Percentiles rank a stretch among this genome's conserved stretches.
These are phyloP conservation scores for Fusarium heterosporum DNA, from an alignment of 2,329 filamentous ascomycete genomes.

Conservation along the genomic window DNA sequence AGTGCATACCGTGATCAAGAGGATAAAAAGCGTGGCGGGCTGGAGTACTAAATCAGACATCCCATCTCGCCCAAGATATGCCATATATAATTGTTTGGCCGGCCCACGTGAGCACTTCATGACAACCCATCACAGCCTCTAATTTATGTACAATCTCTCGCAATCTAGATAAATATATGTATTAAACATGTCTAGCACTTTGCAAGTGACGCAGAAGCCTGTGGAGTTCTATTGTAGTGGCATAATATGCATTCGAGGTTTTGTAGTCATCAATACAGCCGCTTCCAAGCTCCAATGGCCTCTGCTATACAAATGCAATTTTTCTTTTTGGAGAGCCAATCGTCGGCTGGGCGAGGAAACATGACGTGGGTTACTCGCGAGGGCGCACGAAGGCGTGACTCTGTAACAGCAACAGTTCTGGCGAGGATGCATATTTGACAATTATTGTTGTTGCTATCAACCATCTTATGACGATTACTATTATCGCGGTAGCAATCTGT, in stretches of 20 bases:
- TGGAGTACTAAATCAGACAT: constrained; percentile 10
- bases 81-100: constrained; percentile 22
- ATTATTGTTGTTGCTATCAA: not conserved
- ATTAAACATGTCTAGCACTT: not conserved
- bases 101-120: constrained; percentile 21
- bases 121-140: not conserved
- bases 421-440: not conserved
- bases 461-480: rapidly evolving
- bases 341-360: constrained; percentile 7
- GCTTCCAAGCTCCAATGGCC: not conserved
- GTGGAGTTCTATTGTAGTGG: constrained; percentile 3
- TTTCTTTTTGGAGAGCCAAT: not conserved
- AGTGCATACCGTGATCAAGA: constrained; percentile 5
- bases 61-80: constrained; percentile 7
- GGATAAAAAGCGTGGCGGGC: constrained; percentile 3
- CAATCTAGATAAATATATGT: not conserved
- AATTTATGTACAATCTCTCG: not conserved
- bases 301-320: constrained; percentile 1
- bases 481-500: not conserved
- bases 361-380: constrained; percentile 33
- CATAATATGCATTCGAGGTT: constrained; percentile 2
- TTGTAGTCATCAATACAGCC: not conserved
- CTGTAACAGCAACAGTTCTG: constrained; percentile 19
- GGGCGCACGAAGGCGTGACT: constrained; percentile 23
- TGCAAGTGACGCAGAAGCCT: not conserved